Percentiles rank a stretch among this genome's conserved stretches.
These are phyloP conservation scores for Balakata baccata DNA, from an alignment of 345 rosid species.

Conservation along the genomic window DNA sequence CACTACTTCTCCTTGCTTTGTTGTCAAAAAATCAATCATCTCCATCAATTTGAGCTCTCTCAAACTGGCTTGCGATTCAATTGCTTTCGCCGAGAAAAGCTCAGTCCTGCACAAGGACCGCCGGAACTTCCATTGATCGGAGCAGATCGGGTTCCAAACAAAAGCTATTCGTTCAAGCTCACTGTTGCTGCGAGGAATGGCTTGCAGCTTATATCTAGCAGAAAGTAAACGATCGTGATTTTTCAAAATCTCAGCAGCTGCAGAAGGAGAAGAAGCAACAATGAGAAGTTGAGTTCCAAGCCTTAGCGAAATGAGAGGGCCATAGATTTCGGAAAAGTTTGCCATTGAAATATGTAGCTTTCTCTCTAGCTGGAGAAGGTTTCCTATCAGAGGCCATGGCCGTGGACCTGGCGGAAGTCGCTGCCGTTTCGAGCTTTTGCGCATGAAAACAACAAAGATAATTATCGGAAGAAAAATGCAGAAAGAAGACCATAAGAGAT, in stretches of 20 bases:
- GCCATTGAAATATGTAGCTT: background rate
- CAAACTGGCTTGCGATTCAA: constrained; percentile 1
- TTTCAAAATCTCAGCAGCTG: background rate
- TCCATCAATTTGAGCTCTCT: constrained; percentile 13
- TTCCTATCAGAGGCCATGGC: background rate
- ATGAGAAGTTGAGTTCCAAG: background rate
- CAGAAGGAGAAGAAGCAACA: background rate
- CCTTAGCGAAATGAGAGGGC: background rate
- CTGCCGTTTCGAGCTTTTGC: background rate
- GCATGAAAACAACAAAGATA: background rate
- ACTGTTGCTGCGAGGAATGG: no score
- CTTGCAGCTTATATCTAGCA: background rate
- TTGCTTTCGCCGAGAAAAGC: constrained; percentile 15
- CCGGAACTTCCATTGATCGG: background rate
- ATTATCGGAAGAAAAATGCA: background rate
- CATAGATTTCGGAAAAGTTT: background rate
- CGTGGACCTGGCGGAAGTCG: background rate
- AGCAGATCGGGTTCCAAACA: background rate
- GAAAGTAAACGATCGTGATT: background rate
- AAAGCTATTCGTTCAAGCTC: background rate
- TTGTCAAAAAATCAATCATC: constrained; percentile 3
- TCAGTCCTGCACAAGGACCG: background rate
- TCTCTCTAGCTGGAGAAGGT: background rate
- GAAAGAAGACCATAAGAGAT: background rate
- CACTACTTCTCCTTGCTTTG: constrained; percentile 5